Conservation (phyloP, 2,329 filamentous ascomycete genomes). For the Cercospora beticola region DNA sequence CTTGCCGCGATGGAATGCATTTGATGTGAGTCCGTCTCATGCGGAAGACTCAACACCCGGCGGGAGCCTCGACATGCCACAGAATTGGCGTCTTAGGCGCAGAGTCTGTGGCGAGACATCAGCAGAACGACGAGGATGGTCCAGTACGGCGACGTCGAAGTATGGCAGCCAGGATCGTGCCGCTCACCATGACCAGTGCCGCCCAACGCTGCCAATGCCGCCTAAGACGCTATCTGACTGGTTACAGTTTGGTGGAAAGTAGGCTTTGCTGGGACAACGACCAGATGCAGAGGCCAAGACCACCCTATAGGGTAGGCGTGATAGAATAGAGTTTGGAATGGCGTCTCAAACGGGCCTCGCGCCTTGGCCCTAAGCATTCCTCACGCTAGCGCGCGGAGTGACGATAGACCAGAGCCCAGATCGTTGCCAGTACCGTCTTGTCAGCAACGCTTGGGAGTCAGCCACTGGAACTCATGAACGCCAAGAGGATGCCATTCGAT, state of each 20-base stretch:
- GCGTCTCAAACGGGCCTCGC: not conserved
- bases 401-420: slow-evolving; percentile 3
- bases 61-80: slow-evolving; percentile 4
- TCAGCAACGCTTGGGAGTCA: not conserved
- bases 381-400: not conserved
- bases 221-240: not conserved
- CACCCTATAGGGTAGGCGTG: not conserved
- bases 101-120: not conserved
- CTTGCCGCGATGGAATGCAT: slow-evolving; percentile 5
- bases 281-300: slow-evolving; percentile 8
- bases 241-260: not conserved
- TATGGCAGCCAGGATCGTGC: not conserved
- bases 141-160: not conserved
- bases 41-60: slow-evolving; percentile 8
- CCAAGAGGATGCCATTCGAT: not conserved
- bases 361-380: slow-evolving; percentile 3
- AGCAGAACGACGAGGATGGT: not conserved
- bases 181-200: not conserved
- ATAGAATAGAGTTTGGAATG: not conserved
- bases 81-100: slow-evolving; percentile 22
- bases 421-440: slow-evolving; percentile 9
- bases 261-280: not conserved
- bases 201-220: not conserved
- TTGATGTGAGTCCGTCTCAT: not conserved
- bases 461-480: not conserved